Evolutionary conservation across 2,329 filamentous ascomycete genomes (phyloP).

Genomic region (Paracamarosporium sp.): DNA sequence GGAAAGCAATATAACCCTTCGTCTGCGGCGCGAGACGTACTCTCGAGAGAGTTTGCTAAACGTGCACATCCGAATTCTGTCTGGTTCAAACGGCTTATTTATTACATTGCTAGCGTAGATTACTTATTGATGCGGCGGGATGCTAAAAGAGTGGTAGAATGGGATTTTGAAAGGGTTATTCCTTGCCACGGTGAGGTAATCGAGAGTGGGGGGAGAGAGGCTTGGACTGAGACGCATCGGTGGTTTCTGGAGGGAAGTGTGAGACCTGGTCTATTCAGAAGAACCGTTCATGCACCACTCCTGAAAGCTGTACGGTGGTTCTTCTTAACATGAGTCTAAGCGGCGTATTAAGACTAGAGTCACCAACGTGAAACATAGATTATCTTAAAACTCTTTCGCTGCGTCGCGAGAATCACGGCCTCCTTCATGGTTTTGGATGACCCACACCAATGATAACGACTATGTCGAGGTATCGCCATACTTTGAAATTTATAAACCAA

Average conservation of each 20-base stretch:
- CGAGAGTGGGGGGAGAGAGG: slow-evolving; percentile 4
- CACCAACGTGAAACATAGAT: too few species aligned
- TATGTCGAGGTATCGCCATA: too few species aligned
- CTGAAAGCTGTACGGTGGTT: slow-evolving; percentile 17
- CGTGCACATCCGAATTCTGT: slow-evolving; percentile 19
- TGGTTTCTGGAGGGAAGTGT: slow-evolving; percentile 16
- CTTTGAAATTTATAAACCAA: too few species aligned
- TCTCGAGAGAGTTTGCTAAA: slow-evolving; percentile 19
- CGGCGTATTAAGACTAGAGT: neutral
- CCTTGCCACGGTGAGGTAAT: slow-evolving; percentile 23
- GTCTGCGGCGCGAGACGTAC: slow-evolving; percentile 11
- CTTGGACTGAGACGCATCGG: slow-evolving; percentile 16
- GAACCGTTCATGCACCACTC: slow-evolving; percentile 3
- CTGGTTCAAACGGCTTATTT: slow-evolving; percentile 20
- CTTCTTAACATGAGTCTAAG: slow-evolving; percentile 15
- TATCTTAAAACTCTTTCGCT: too few species aligned
- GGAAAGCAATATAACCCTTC: slow-evolving; percentile 20
- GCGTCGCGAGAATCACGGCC: too few species aligned
- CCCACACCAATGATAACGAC: too few species aligned
- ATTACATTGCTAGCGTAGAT: slow-evolving; percentile 19
- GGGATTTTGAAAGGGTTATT: slow-evolving; percentile 19
- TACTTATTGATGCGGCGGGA: slow-evolving; percentile 20
- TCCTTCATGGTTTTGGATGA: too few species aligned
- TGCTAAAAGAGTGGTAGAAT: slow-evolving; percentile 19
- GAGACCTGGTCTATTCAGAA: neutral